Evolutionary conservation across 495 filamentous ascomycete species (phyloP).

Genomic region (Astrocystis sublimbata): DNA sequence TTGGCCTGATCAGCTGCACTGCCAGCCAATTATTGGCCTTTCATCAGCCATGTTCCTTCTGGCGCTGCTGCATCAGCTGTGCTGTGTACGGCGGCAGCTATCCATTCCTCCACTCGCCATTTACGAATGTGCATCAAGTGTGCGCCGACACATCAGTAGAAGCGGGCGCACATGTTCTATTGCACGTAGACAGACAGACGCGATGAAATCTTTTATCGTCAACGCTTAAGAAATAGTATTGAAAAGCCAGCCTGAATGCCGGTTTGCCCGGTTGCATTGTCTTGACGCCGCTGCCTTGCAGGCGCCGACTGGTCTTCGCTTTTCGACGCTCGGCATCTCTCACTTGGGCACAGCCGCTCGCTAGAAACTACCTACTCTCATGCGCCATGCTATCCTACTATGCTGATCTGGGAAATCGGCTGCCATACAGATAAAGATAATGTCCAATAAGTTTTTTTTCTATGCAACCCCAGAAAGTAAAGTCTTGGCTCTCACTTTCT

Average conservation of each 20-base stretch:
- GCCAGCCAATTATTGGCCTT: slow-evolving; percentile 13
- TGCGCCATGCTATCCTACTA: neutral
- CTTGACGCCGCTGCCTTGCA: neutral
- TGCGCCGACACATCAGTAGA: slow-evolving; percentile 6
- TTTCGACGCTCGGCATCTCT: neutral
- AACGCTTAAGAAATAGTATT: neutral
- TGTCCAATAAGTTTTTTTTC: too few species aligned
- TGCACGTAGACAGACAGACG: slow-evolving; percentile 10
- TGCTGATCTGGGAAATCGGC: slow-evolving; percentile 2
- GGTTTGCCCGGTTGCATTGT: neutral
- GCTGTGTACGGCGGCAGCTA: slow-evolving; percentile 7
- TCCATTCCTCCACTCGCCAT: slow-evolving; percentile 13
- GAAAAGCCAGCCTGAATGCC: neutral
- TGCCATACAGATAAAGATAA: too few species aligned
- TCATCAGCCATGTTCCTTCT: neutral
- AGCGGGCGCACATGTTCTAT: slow-evolving; percentile 14
- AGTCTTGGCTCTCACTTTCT: too few species aligned
- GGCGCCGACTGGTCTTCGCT: neutral
- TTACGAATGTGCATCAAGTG: slow-evolving; percentile 11
- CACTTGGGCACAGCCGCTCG: slow-evolving; percentile 2
- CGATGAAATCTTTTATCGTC: too few species aligned
- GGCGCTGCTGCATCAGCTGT: slow-evolving; percentile 1
- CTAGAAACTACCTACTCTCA: neutral
- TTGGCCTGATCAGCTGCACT: slow-evolving; percentile 16
- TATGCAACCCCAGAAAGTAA: too few species aligned